These are phyloP conservation scores for Chlamydomonas asymmetrica DNA, from an alignment of 139 green algal genomes.

Conservation along the genomic window DNA sequence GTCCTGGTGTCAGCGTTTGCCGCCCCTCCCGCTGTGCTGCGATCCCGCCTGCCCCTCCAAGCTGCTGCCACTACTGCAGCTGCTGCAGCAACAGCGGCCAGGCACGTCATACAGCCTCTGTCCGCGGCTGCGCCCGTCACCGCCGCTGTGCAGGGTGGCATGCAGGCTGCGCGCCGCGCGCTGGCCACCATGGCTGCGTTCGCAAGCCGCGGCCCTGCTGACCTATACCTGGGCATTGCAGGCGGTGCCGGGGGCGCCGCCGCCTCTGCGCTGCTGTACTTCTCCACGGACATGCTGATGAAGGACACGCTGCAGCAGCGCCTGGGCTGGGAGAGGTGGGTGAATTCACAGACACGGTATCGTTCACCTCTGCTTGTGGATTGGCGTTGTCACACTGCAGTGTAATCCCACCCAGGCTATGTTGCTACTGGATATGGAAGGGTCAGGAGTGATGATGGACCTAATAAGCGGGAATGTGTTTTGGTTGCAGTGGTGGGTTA, in stretches of 20 bases:
- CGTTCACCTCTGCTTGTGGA: not conserved
- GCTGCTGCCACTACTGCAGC: constrained; percentile 7
- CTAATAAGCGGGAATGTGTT: too few species aligned
- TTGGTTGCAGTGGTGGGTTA: too few species aligned
- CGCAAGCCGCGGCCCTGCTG: constrained; percentile 17
- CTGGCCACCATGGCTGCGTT: not conserved
- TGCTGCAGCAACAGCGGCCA: constrained; percentile 24
- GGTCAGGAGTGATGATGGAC: not conserved
- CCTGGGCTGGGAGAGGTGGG: constrained; percentile 10
- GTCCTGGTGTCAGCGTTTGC: too few species aligned
- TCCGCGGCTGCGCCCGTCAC: too few species aligned
- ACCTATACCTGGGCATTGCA: constrained; percentile 65
- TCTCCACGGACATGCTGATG: constrained; percentile 56
- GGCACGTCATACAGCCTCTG: too few species aligned
- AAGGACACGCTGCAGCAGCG: constrained; percentile 22
- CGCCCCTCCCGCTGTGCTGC: too few species aligned
- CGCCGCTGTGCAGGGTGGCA: not conserved
- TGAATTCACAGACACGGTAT: not conserved
- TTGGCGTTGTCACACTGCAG: not conserved
- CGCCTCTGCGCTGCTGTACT: constrained; percentile 67
- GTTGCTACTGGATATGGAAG: not conserved
- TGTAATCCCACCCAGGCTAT: not conserved
- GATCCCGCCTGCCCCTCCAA: not conserved
- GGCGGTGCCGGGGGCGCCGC: constrained; percentile 60
- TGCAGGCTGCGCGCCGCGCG: not conserved